Evolutionary conservation across 2,329 filamentous ascomycete genomes (phyloP), one percentile per base, ranked within the genome.

Genomic region (Raffaelea ambrosiae): DNA sequence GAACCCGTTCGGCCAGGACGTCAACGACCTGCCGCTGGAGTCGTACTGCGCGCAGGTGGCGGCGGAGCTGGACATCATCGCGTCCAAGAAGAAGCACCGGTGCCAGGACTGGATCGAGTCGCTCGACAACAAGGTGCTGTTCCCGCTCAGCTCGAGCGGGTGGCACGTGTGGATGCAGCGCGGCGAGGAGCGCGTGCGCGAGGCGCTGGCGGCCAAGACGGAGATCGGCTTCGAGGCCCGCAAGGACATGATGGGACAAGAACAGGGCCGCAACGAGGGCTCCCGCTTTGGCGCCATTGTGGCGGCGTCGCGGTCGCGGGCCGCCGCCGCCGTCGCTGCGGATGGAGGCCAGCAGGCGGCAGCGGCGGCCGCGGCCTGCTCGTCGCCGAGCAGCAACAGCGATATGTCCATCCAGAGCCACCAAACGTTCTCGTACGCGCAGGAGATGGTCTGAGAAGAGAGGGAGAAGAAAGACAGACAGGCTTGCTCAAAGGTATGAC

Each of bases 1-100:
- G 58, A 83, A 86, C 56, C 82, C 82, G 2, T 86, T 85, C 58
- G 82, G 82, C 39, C 68, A 76, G 48, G 81, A 85, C 53, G 81
- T 84, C 52, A 86, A 85, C 56, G 82, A 85, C 60, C 67, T 84
- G 20, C 77, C 78, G 5, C 70, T 83, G 8, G 82, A 85, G 59
- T 66, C 68, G 3, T 86, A 78, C 68, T 86, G 82, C 62, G 71
- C 76, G 29, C 78, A 83, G 57, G 67, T 86, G 19, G 77, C 79
- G 20, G 63, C 71, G 40, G 83, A 86, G 55, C 71, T 86, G 45
- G 80, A 85, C 54, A 72, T 81, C 40, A 73, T 86, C 53, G 77
- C 78, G 10, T 72, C 73, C 47, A 69, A 66, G 11, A 73, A 74
- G 1, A 65, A 75, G 33, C 77, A 77, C 3, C 66, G 66, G 35